Conservation (phyloP, 306 rosid genomes). For the Sophora flavescens region DNA sequence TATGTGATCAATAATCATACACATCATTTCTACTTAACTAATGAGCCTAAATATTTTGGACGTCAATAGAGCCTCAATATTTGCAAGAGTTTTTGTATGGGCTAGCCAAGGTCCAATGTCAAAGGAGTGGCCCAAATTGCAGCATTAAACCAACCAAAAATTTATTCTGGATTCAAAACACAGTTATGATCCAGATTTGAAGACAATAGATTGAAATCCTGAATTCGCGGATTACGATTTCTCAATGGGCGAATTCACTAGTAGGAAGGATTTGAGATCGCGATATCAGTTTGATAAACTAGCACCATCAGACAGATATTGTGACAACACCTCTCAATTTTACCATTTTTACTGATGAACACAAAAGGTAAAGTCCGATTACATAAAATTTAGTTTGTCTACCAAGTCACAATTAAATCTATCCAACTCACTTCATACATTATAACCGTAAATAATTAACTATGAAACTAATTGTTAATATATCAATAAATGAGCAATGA, state of each 20-base stretch:
- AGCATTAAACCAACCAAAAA: background rate
- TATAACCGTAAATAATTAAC: background rate
- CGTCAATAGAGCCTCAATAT: too few species aligned
- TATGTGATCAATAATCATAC: too few species aligned
- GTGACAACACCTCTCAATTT: background rate
- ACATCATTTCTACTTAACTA: too few species aligned
- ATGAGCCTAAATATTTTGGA: too few species aligned
- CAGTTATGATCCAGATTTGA: background rate
- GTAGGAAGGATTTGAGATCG: background rate
- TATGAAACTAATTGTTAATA: background rate
- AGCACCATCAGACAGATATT: background rate
- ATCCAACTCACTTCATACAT: slow-evolving; percentile 4
- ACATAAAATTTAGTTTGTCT: background rate
- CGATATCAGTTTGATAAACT: background rate
- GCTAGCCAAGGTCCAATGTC: background rate
- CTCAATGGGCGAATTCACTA: background rate
- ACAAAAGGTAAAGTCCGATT: background rate
- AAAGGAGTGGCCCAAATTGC: background rate
- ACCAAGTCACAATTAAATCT: background rate
- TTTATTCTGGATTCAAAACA: background rate
- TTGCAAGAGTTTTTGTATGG: background rate
- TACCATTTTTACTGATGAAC: background rate
- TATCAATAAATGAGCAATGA: slow-evolving; percentile 12
- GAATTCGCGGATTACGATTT: background rate
- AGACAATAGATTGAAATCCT: background rate